Base-by-base conservation (phyloP, 495 filamentous ascomycete genomes). In the Penicillium ucsense region DNA sequence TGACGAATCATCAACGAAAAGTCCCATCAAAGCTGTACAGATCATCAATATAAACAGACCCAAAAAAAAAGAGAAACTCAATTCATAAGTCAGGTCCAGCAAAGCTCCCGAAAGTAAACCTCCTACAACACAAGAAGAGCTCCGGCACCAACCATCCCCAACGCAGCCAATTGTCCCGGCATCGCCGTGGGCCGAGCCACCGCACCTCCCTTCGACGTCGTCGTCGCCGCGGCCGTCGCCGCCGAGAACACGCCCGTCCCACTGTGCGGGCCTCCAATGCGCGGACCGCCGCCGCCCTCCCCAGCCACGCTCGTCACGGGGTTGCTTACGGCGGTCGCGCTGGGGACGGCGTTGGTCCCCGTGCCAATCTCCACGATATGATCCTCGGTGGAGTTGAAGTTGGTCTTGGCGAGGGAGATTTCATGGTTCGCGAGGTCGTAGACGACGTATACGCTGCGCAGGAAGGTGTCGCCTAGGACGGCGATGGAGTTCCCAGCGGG, bases 391-490 rank as follows among this genome's bases (percentile, higher is more conserved):
- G 80, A 66, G 58, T 95, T 88, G 67, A 94, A 95, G 39, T 79
- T 80, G 2, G 91, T 92, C 58, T 86, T 85, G 8, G 88, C 91
- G 35, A 98, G 65, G 8, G 83, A 85, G 48, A 98, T 90, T 66
- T 89, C 76, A 64, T 95, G 88, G 60, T 91, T 95, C 9, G 73
- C 76, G 10, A 96, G 69, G 56, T 96, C 90, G 57, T 89, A 96
- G 0, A 98, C 91, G 30, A 95, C 81, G 57, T 96, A 98, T 0
- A 90, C 89, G 33, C 82, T 86, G 46, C 92, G 79, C 10, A 98
- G 73, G 70, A 96, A 98, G 0, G 91, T 96, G 61, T 98, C 91
- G 8, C 91, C 91, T 32, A 98, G 68, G 4, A 95, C 83, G 35
- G 76, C 70, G 4, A 79, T 82, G 38, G 77, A 78, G n/a, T 66